phyloP scores from a whole-genome alignment of 148 eudicot species.

The Cornus controversa region DNA sequence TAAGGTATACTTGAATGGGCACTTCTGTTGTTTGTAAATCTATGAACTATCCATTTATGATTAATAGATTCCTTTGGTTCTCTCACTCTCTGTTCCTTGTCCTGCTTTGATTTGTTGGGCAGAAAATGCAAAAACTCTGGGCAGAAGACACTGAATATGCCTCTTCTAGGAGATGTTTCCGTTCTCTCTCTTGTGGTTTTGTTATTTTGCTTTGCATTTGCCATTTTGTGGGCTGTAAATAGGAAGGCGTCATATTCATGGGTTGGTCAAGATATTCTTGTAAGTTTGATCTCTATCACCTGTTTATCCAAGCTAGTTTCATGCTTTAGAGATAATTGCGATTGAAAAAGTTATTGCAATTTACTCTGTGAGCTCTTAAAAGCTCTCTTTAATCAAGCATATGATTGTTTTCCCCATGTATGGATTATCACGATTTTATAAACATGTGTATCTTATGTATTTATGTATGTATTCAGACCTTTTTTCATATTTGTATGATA shows the following conservation, averaged over 20 bases:
- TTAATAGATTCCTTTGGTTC: not conserved
- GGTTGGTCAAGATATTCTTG: conserved; percentile 91
- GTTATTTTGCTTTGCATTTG: conserved; percentile 49
- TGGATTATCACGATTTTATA: not conserved
- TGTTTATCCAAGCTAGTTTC: not conserved
- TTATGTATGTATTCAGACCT: not conserved
- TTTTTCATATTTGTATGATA: not conserved
- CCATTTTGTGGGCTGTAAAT: conserved; percentile 59
- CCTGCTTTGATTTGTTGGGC: conserved; percentile 13
- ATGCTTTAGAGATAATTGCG: not conserved
- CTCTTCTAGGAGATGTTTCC: conserved; percentile 57
- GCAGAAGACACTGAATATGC: conserved; percentile 47
- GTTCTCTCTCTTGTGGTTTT: conserved; percentile 53
- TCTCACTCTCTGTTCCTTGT: conserved; percentile 1
- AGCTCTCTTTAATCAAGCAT: not conserved
- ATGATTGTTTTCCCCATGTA: not conserved
- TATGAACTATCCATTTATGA: conserved; percentile 1
- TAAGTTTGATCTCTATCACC: conserved; percentile 35
- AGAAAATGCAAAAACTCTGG: conserved; percentile 48
- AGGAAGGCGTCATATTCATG: conserved; percentile 68
- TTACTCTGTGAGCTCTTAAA: not conserved
- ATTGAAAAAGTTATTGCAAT: not conserved
- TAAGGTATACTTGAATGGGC: conserved; percentile 47
- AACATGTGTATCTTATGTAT: not conserved
- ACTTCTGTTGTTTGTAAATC: conserved; percentile 2